A percentile compares a stretch with the other conserved stretches of the same genome.
Evolutionary conservation across 108 stramenopile genomes (phyloP).

Genomic region (Nitzschia inconspicua): DNA sequence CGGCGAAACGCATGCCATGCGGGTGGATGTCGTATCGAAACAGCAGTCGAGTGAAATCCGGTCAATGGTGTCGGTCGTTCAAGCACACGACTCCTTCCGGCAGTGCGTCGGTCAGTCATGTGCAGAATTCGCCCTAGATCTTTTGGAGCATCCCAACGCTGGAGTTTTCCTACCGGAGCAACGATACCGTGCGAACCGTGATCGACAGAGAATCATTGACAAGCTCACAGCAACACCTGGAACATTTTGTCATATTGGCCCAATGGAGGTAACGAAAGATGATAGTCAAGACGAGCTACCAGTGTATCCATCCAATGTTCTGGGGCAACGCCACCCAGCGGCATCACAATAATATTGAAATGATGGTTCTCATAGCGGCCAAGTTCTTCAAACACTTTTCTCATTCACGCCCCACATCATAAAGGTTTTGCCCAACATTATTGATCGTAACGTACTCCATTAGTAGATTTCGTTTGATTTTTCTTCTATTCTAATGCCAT

Average conservation of each 20-base stretch:
- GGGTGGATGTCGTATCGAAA: slow-evolving; percentile 47
- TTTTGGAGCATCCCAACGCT: slow-evolving; percentile 23
- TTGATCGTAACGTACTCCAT: too few species aligned
- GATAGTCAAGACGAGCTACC: not conserved
- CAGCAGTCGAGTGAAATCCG: not conserved
- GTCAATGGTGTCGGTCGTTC: slow-evolving; percentile 34
- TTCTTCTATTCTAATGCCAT: too few species aligned
- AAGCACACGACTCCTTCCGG: slow-evolving; percentile 61
- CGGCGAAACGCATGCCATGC: slow-evolving; percentile 68
- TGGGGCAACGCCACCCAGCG: too few species aligned
- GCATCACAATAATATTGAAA: too few species aligned
- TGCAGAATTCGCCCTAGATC: slow-evolving; percentile 61
- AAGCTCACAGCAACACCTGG: slow-evolving; percentile 46
- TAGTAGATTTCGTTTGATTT: too few species aligned
- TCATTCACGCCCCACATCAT: too few species aligned
- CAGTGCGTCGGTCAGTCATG: slow-evolving; percentile 57
- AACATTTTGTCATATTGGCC: slow-evolving; percentile 53
- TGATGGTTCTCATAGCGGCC: too few species aligned
- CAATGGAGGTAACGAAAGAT: slow-evolving; percentile 4
- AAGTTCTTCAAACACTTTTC: too few species aligned
- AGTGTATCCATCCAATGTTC: slow-evolving; percentile 1
- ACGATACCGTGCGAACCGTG: slow-evolving; percentile 23
- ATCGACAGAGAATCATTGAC: slow-evolving; percentile 40
- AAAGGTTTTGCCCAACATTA: too few species aligned
- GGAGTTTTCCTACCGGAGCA: slow-evolving; percentile 55